Percentiles rank a stretch among this genome's conserved stretches.
Conservation (phyloP, 768 basidiomycete genomes). For the Tricholoma matsutake region DNA sequence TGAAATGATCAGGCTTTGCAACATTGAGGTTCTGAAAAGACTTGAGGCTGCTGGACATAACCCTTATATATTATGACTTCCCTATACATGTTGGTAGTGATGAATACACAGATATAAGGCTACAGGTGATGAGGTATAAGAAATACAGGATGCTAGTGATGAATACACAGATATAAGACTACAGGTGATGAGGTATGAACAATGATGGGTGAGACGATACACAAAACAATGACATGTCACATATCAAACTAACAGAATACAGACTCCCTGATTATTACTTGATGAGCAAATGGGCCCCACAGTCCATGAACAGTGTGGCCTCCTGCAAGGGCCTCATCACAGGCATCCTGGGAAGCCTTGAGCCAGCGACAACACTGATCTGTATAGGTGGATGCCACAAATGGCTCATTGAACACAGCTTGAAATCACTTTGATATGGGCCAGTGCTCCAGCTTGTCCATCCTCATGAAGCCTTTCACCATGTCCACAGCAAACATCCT, state of each 20-base stretch:
- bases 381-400: neutral
- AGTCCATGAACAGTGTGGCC: slow-evolving; percentile 18
- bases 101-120: too few relatives aligned
- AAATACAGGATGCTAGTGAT: too few relatives aligned
- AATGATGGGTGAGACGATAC: neutral
- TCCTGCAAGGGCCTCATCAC: slow-evolving; percentile 24
- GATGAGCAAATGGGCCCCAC: neutral
- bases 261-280: too few relatives aligned
- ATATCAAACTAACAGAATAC: too few relatives aligned
- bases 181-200: neutral
- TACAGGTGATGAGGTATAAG: neutral
- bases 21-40: slow-evolving; percentile 16
- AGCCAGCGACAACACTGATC: neutral
- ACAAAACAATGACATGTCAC: neutral
- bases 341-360: slow-evolving; percentile 9
- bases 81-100: too few relatives aligned
- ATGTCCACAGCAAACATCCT: slow-evolving; percentile 17
- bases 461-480: slow-evolving; percentile 10
- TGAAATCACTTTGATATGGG: too few relatives aligned
- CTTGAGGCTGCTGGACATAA: slow-evolving; percentile 15
- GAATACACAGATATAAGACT: too few relatives aligned
- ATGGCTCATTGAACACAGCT: neutral
- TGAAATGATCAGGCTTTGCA: slow-evolving; percentile 31
- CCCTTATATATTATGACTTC: slow-evolving; percentile 8
- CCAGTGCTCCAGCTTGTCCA: slow-evolving; percentile 6